These are phyloP conservation scores for Pulveroboletus sp. DNA, from an alignment of 768 basidiomycete species.

Conservation along the genomic window DNA sequence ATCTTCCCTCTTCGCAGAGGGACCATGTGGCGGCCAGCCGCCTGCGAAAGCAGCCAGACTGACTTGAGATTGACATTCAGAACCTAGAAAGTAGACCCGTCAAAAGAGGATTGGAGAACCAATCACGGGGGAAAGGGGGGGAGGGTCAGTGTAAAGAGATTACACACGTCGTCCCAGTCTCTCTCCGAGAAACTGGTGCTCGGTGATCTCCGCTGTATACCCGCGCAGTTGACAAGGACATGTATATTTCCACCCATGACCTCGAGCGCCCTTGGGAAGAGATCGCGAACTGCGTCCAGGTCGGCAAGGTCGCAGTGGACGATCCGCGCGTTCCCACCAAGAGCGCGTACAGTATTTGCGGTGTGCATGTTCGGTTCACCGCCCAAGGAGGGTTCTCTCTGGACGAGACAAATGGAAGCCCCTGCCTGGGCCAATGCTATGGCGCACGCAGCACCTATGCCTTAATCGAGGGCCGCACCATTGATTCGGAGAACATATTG, in stretches of 20 bases:
- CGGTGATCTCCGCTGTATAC: slow-evolving; percentile 55
- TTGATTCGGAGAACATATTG: slow-evolving; percentile 8
- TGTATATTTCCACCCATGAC: slow-evolving; percentile 51
- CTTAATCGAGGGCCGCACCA: slow-evolving; percentile 25
- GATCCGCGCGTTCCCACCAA: slow-evolving; percentile 36
- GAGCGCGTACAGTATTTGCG: slow-evolving; percentile 32
- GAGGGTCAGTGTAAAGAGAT: slow-evolving; percentile 28
- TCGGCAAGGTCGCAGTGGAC: slow-evolving; percentile 56
- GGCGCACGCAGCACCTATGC: slow-evolving; percentile 53
- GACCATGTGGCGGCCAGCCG: slow-evolving; percentile 89
- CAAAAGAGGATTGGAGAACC: slow-evolving; percentile 7
- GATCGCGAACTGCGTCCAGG: slow-evolving; percentile 42
- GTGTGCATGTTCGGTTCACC: slow-evolving; percentile 34
- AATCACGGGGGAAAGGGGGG: slow-evolving; percentile 8
- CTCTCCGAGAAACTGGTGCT: slow-evolving; percentile 60
- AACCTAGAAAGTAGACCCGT: slow-evolving; percentile 44
- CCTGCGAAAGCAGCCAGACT: slow-evolving; percentile 78
- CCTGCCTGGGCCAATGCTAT: slow-evolving; percentile 52
- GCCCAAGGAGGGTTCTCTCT: slow-evolving; percentile 38
- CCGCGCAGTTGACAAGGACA: slow-evolving; percentile 67
- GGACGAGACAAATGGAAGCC: slow-evolving; percentile 45
- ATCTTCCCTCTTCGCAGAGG: slow-evolving; percentile 64
- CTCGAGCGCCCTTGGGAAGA: slow-evolving; percentile 47
- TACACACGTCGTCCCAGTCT: slow-evolving; percentile 68
- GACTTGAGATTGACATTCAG: slow-evolving; percentile 86